Percentiles rank a stretch among this genome's conserved stretches.
These are phyloP conservation scores for Corniculantispora saksenae DNA, from an alignment of 2,329 filamentous ascomycete genomes.

Conservation along the genomic window DNA sequence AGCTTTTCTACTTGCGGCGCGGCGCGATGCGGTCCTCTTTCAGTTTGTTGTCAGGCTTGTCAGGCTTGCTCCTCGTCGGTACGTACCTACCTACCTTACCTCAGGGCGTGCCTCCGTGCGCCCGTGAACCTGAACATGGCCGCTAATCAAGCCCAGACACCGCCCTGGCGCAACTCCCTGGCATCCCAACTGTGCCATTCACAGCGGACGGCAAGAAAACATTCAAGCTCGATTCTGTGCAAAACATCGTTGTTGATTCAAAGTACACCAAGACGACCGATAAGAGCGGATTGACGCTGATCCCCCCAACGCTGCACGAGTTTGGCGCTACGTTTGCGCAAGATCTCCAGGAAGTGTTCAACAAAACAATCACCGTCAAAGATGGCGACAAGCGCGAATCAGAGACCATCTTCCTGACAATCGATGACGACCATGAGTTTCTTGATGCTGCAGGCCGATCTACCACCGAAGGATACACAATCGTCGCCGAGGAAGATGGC, in stretches of 20 bases:
- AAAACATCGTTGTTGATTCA: constrained; percentile 45
- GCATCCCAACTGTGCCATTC: constrained; percentile 39
- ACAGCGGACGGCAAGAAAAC: constrained; percentile 25
- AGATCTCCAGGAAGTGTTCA: constrained; percentile 33
- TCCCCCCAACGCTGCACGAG: constrained; percentile 48
- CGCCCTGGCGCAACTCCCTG: constrained; percentile 20
- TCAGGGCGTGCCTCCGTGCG: no score
- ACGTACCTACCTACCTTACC: no score
- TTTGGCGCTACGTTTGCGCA: constrained; percentile 48
- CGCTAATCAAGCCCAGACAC: constrained; percentile 8
- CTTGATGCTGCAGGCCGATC: constrained; percentile 45
- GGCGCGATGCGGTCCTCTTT: not conserved
- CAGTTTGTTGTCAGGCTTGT: not conserved
- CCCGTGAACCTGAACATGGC: not conserved
- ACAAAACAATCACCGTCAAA: constrained; percentile 31
- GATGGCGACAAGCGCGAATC: constrained; percentile 18
- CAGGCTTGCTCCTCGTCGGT: not conserved
- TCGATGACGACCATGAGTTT: constrained; percentile 42
- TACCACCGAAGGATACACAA: constrained; percentile 51
- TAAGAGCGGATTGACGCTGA: constrained; percentile 47
- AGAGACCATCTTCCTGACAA: constrained; percentile 45
- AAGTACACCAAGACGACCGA: constrained; percentile 43
- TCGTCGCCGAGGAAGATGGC: constrained; percentile 41
- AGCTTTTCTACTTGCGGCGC: not conserved
- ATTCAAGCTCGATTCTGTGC: constrained; percentile 31